Conservation (phyloP, 2,329 filamentous ascomycete species). For the Aspergillus sp. region DNA sequence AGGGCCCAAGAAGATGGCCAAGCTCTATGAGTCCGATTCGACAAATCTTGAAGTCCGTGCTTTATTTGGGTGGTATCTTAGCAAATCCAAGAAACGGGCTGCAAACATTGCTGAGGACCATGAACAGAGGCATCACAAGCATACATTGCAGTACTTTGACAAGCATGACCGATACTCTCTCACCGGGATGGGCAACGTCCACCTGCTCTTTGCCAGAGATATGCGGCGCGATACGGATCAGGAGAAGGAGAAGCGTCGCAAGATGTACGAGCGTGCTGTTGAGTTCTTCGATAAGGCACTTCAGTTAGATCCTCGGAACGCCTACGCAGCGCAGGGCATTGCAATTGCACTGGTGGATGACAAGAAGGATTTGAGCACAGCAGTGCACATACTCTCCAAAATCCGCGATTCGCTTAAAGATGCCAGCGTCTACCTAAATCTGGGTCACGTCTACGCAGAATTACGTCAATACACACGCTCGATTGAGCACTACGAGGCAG, state of each 20-base stretch:
- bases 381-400: conserved; percentile 84
- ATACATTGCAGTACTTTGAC: conserved; percentile 89
- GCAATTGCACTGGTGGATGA: conserved; percentile 94
- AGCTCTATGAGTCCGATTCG: conserved; percentile 80
- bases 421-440: conserved; percentile 83
- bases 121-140: conserved; percentile 93
- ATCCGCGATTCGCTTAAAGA: conserved; percentile 89
- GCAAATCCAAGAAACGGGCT: conserved; percentile 80
- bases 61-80: conserved; percentile 93
- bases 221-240: conserved; percentile 88
- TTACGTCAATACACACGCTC: conserved; percentile 86
- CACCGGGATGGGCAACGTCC: conserved; percentile 96
- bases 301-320: conserved; percentile 91
- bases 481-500: conserved; percentile 90
- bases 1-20: conserved; percentile 80
- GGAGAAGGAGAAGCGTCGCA: conserved; percentile 86
- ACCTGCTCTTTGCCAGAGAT: conserved; percentile 82
- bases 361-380: conserved; percentile 80
- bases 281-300: conserved; percentile 99
- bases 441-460: conserved; percentile 91
- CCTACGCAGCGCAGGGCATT: conserved; percentile 92
- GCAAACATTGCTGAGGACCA: conserved; percentile 82
- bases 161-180: conserved; percentile 98
- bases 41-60: conserved; percentile 88
- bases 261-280: conserved; percentile 84